These are phyloP conservation scores for Chrysosporium queenslandicum DNA, from an alignment of 2,329 filamentous ascomycete genomes.

Conservation along the genomic window DNA sequence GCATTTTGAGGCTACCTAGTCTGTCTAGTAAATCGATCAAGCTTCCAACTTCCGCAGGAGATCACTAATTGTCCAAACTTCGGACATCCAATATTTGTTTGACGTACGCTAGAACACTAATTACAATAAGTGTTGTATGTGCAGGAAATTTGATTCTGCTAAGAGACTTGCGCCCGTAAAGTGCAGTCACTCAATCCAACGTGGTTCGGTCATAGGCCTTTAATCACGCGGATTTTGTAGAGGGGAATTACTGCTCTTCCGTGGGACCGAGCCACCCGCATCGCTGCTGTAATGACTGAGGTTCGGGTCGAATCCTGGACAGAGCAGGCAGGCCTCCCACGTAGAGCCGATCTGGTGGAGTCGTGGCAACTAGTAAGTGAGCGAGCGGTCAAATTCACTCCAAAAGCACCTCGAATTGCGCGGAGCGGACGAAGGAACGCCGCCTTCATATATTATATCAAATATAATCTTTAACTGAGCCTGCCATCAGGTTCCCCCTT, in stretches of 20 bases:
- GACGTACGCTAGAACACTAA: not conserved
- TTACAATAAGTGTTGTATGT: not conserved
- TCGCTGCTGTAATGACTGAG: not conserved
- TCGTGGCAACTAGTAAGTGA: no score
- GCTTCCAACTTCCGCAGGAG: no score
- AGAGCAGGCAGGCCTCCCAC: not conserved
- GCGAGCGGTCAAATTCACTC: no score
- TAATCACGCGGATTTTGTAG: not conserved
- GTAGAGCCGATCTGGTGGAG: no score
- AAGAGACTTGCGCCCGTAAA: not conserved
- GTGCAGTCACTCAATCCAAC: not conserved
- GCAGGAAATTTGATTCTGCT: not conserved
- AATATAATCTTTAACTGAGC: not conserved
- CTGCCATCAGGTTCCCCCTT: slow-evolving; percentile 84
- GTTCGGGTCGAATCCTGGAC: not conserved
- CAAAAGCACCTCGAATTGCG: not conserved
- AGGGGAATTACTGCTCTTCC: not conserved
- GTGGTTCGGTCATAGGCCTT: not conserved
- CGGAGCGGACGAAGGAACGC: not conserved
- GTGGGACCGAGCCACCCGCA: not conserved
- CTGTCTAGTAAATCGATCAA: no score
- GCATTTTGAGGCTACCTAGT: no score
- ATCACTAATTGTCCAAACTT: no score
- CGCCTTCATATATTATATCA: not conserved
- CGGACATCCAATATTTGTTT: not conserved